phyloP scores from a whole-genome alignment of 345 rosid species.

The Salix udensis region DNA sequence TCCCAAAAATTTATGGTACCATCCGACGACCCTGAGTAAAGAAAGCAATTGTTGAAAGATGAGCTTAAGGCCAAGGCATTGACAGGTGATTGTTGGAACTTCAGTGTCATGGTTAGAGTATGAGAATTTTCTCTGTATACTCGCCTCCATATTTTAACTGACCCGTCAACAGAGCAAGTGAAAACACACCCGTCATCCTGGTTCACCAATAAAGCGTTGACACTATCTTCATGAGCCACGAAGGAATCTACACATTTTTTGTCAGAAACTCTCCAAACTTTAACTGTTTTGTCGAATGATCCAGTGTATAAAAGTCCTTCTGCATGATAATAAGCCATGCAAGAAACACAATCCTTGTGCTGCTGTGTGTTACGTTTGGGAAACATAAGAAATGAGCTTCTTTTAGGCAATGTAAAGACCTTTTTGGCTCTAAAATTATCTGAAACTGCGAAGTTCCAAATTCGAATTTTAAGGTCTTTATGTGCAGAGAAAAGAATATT shows the following conservation, averaged over 20 bases:
- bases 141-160: constrained; percentile 50
- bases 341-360: constrained; percentile 40
- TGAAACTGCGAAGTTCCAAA: constrained; percentile 37
- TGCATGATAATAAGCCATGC: constrained; percentile 49
- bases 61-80: constrained; percentile 46
- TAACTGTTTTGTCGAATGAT: constrained; percentile 39
- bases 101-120: constrained; percentile 43
- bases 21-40: constrained; percentile 49
- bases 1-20: constrained; percentile 52
- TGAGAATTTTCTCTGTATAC: constrained; percentile 46
- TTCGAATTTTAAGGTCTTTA: constrained; percentile 36
- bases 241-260: constrained; percentile 46
- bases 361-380: constrained; percentile 23
- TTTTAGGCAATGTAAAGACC: constrained; percentile 34
- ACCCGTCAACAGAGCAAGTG: constrained; percentile 50
- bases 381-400: constrained; percentile 27
- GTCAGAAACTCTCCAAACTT: constrained; percentile 43
- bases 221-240: constrained; percentile 44
- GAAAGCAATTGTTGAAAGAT: constrained; percentile 24
- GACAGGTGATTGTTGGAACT: constrained; percentile 47
- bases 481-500: constrained; percentile 50
- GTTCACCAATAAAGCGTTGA: constrained; percentile 41
- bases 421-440: constrained; percentile 34
- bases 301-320: constrained; percentile 45
- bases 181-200: constrained; percentile 54